Evolutionary conservation across 768 basidiomycete genomes (phyloP).

Genomic region (Roridomyces roridus): DNA sequence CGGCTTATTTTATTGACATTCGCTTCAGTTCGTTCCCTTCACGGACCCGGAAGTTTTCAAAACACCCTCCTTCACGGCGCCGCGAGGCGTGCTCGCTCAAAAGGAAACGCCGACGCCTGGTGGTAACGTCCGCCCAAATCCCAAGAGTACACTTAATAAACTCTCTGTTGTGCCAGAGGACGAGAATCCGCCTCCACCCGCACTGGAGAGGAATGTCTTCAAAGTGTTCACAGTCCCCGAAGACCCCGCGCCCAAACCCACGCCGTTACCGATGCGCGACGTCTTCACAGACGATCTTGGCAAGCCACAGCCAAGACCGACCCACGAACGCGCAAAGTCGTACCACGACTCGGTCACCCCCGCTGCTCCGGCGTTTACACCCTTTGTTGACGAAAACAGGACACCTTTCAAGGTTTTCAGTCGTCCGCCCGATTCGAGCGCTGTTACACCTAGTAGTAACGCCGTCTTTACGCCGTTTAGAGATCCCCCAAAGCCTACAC

Average conservation of each 20-base stretch:
- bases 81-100: slow-evolving; percentile 52
- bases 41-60: slow-evolving; percentile 60
- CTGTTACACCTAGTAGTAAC: slow-evolving; percentile 16
- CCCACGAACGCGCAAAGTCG: slow-evolving; percentile 27
- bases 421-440: slow-evolving; percentile 67
- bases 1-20: not conserved
- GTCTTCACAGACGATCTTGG: slow-evolving; percentile 29
- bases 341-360: slow-evolving; percentile 23
- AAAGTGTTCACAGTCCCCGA: slow-evolving; percentile 59
- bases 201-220: slow-evolving; percentile 43
- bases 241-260: slow-evolving; percentile 40
- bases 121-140: slow-evolving; percentile 30
- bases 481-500: slow-evolving; percentile 32
- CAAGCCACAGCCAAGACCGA: slow-evolving; percentile 24
- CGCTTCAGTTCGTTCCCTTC: slow-evolving; percentile 67
- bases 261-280: slow-evolving; percentile 25
- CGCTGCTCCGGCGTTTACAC: slow-evolving; percentile 25
- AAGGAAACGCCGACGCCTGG: slow-evolving; percentile 52
- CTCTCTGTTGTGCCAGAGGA: slow-evolving; percentile 45
- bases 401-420: slow-evolving; percentile 75
- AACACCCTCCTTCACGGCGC: slow-evolving; percentile 41
- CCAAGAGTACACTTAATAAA: slow-evolving; percentile 35
- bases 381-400: slow-evolving; percentile 44
- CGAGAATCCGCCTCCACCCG: slow-evolving; percentile 14
- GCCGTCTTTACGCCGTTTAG: slow-evolving; percentile 50